Base-by-base conservation (phyloP, 2,329 filamentous ascomycete species). In the Chalaropsis ovoidea region DNA sequence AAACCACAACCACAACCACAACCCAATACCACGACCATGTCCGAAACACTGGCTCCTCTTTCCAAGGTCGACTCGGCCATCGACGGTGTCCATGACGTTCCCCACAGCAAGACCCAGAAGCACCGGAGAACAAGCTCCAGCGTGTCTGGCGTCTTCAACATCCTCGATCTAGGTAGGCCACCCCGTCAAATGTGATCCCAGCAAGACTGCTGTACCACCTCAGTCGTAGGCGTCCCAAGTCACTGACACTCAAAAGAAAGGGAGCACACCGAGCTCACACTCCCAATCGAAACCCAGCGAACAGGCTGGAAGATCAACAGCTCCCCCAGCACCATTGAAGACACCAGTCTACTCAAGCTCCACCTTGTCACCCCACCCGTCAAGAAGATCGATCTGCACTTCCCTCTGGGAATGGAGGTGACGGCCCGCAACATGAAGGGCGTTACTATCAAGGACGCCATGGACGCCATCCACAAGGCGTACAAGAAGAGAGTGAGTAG, bases 301-400 rank as follows among this genome's bases (percentile, higher is more conserved):
- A 87, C 91, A 67, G 90, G 89, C 76, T 95, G 90, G 93, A 96
- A 94, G 79, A 87, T 97, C 75, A 97, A 97, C 83, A 89, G 86
- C 65, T 93, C 91, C 43, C 83, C 90, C 52, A 78, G 80, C 68
- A 82, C 83, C 47, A 76, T 96, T 62, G 92, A 96, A 39, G 93
- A 96, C 71, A 87, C 88, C 72, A 86, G 92, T 39, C 83, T 88
- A 69, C 85, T 97, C 70, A 92, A 92, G 79, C 86, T 92, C 75
- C 79, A 81, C 68, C 85, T 97, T 71, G 87, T 89, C 71, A 86
- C 79, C 68, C 93, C 93, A 61, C 86, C 88, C 42, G 84, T 97
- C 76, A 95, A 94, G 83, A 93, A 90, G 80, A 93, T 97, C 77
- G 91, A 96, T 77, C 82, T 97, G 60, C 86, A 91, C 77, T 96